Conservation (phyloP, 2,329 filamentous ascomycete genomes). For the Cladosporium oxysporum region DNA sequence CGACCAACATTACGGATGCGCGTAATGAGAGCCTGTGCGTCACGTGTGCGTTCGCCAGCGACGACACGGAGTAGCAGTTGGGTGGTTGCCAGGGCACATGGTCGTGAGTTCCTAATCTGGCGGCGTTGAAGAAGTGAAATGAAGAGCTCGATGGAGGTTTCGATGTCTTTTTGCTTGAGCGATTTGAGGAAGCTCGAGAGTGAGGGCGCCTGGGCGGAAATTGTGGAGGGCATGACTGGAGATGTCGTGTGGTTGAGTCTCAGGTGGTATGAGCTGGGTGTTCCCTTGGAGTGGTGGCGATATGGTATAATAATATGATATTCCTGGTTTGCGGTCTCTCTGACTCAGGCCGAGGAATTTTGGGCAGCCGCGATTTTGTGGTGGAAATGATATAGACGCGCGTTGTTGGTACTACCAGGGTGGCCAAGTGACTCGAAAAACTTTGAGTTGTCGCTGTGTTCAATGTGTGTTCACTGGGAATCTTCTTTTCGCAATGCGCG, state of each 20-base stretch:
- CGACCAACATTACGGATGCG: conserved; percentile 78
- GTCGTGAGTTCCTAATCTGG: conserved; percentile 83
- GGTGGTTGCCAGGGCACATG: conserved; percentile 88
- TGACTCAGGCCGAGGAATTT: conserved; percentile 20
- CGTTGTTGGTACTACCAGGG: not conserved
- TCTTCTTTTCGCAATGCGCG: too few species aligned
- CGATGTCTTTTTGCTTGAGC: conserved; percentile 72
- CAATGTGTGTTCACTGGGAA: too few species aligned
- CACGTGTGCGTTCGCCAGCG: conserved; percentile 73
- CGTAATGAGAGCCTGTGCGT: conserved; percentile 75
- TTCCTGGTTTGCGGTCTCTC: conserved; percentile 3
- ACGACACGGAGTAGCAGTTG: conserved; percentile 87
- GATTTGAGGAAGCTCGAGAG: conserved; percentile 77
- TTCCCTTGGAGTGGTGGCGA: not conserved
- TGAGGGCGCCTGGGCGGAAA: conserved; percentile 65
- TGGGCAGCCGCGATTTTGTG: not conserved
- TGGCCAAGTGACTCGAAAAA: not conserved
- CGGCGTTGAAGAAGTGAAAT: conserved; percentile 85
- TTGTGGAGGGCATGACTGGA: conserved; percentile 57
- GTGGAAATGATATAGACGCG: not conserved
- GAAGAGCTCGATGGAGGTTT: conserved; percentile 79
- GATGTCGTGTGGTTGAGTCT: not conserved
- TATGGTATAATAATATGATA: not conserved
- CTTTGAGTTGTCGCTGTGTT: not conserved
- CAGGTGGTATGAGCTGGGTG: not conserved